Conservation (phyloP, 331 rosid genomes). For the Saraca asoca region DNA sequence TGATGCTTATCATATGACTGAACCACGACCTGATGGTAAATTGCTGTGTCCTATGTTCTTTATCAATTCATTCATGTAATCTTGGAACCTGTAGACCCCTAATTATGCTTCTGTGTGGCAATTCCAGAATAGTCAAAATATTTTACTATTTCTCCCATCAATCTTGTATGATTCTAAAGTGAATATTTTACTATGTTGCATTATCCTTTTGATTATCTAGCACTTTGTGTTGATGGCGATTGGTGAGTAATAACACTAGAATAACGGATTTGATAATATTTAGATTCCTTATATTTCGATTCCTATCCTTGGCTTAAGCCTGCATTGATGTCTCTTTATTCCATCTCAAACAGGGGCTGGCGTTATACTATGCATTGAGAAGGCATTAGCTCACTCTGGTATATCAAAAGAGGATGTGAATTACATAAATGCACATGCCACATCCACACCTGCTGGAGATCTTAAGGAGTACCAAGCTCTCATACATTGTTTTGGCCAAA, state of each 20-base stretch:
- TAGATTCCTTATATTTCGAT: too few species aligned
- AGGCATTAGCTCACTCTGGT: slow-evolving; percentile 81
- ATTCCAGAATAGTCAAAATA: too few species aligned
- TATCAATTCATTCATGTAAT: slow-evolving; percentile 4
- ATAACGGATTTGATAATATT: too few species aligned
- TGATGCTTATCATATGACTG: slow-evolving; percentile 96
- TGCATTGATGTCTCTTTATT: not conserved
- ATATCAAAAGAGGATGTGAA: slow-evolving; percentile 85
- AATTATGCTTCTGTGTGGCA: too few species aligned
- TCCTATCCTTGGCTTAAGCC: not conserved
- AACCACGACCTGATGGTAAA: slow-evolving; percentile 96
- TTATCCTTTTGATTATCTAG: too few species aligned
- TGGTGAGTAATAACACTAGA: not conserved
- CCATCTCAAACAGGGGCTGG: slow-evolving; percentile 67
- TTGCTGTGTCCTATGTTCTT: not conserved
- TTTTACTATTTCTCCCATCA: too few species aligned
- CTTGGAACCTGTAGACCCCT: not conserved
- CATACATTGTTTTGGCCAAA: slow-evolving; percentile 81
- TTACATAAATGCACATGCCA: slow-evolving; percentile 95
- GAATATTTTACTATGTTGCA: too few species aligned
- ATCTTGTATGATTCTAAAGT: too few species aligned
- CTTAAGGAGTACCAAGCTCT: slow-evolving; percentile 91
- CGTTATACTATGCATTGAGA: slow-evolving; percentile 86
- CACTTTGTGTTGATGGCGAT: too few species aligned
- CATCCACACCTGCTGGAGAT: slow-evolving; percentile 97